Evolutionary conservation across 1,284 basidiomycete species (phyloP), one percentile per base, ranked within the genome.

Genomic region (Nidula niveotomentosa): DNA sequence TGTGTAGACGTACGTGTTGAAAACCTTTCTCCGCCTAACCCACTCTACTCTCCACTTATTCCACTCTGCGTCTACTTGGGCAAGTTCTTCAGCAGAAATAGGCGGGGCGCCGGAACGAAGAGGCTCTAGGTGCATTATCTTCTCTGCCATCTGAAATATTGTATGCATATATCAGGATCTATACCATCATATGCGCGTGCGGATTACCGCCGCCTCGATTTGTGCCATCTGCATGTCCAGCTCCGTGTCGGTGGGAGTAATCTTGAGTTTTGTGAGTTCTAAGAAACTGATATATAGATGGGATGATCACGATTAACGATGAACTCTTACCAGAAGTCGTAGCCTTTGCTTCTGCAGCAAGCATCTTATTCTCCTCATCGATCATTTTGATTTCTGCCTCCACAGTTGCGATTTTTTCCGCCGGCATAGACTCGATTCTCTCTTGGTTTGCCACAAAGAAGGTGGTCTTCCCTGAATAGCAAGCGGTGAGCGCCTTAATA

Each of bases 391-490:
- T 72, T 58, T 90, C 83, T 0, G 66, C 65, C 62, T 89, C 83
- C 10, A 88, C 72, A 1, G 71, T 70, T 23, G 83, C 76, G 36
- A 91, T 71, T 58, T 85, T 79, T 48, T 84, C 81, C 2, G 78
- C 65, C 1, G 84, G 79, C 54, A 90, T 74, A 15, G 82, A 76
- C 37, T 85, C 80, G 36, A 90, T 74, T 47, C 81, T 84, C 6
- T 78, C 77, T 66, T 91, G 88, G 60, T 91, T 90, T 13, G 80
- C 81, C n/a, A 92, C 90, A 61, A 90, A 93, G 66, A 91, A 88
- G 0, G 86, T 88, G 12, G 86, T 90, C 69, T 95, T 96, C 10
- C 91, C 93, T 89, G 69, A 23, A 23, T 45, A 49, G 51, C 49
- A 18, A 48, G 49, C 59, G 54, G 54, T 45, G 58, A 49, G 44